Evolutionary conservation across 1,139 yeast genomes (phyloP).

Genomic region (Yarrowia galli): DNA sequence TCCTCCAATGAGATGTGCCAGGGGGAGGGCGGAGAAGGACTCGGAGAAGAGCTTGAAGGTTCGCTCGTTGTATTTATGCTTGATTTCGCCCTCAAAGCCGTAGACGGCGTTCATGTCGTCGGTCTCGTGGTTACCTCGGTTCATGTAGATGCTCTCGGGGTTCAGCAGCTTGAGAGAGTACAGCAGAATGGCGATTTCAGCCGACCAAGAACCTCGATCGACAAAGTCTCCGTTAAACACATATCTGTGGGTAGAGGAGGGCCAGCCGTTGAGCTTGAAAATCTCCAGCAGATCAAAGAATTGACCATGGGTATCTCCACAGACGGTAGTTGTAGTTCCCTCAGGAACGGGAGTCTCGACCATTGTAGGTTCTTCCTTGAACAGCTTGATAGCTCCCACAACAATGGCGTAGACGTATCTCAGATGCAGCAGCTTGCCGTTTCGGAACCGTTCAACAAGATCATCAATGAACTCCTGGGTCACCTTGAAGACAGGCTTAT

Average conservation of each 20-base stretch:
- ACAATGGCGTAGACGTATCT: conserved; percentile 85
- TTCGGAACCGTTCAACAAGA: conserved; percentile 72
- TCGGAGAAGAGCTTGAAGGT: conserved; percentile 87
- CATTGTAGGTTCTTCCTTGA: conserved; percentile 73
- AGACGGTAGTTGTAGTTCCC: conserved; percentile 68
- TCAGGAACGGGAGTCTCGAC: conserved; percentile 68
- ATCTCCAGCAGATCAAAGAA: conserved; percentile 86
- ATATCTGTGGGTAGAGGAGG: conserved; percentile 69
- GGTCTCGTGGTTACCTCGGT: conserved; percentile 97
- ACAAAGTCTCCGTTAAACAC: conserved; percentile 97
- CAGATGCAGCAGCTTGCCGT: conserved; percentile 77
- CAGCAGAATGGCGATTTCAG: conserved; percentile 87
- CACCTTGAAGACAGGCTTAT: conserved; percentile 46
- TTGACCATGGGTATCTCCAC: conserved; percentile 99
- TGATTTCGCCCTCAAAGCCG: conserved; percentile 96
- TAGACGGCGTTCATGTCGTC: conserved; percentile 96
- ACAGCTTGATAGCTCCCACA: conserved; percentile 70
- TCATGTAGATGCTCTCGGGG: conserved; percentile 76
- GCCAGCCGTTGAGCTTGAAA: conserved; percentile 76
- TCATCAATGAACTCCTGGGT: conserved; percentile 64
- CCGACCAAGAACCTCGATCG: conserved; percentile 98
- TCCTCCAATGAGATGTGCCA: conserved; percentile 79
- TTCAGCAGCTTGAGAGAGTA: conserved; percentile 79
- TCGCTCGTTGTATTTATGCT: conserved; percentile 82
- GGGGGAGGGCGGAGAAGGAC: conserved; percentile 84